A percentile compares a stretch with the other conserved stretches of the same genome.
Conservation (phyloP, 2,329 filamentous ascomycete species). For the Fusarium nematophilum region DNA sequence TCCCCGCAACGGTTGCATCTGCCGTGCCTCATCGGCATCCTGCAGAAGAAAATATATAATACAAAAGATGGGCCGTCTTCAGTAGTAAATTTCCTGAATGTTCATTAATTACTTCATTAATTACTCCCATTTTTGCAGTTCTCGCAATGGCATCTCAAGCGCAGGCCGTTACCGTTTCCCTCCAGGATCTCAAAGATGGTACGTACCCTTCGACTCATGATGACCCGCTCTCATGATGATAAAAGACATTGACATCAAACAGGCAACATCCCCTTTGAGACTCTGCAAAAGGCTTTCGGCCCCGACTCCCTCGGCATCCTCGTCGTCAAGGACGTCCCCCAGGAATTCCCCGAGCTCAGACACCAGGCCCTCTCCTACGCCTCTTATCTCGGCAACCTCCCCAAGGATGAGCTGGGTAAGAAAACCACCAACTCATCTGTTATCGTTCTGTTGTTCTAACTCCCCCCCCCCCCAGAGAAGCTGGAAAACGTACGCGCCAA, state of each 20-base stretch:
- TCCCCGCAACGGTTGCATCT: constrained; percentile 30
- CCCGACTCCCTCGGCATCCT: constrained; percentile 92
- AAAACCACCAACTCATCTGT: too few relatives aligned
- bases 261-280: constrained; percentile 76
- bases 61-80: neutral
- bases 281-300: constrained; percentile 84
- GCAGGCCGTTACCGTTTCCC: constrained; percentile 69
- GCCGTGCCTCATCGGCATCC: neutral
- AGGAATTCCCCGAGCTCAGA: constrained; percentile 77
- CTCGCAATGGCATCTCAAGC: constrained; percentile 59
- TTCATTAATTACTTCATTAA: neutral
- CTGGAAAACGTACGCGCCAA: constrained; percentile 71
- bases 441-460: too few relatives aligned
- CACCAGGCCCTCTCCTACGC: constrained; percentile 83
- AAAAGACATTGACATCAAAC: constrained; percentile 29
- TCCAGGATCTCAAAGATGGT: constrained; percentile 71
- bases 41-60: neutral
- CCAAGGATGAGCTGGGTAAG: constrained; percentile 76
- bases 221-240: constrained; percentile 15
- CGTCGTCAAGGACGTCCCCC: constrained; percentile 86
- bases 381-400: constrained; percentile 87
- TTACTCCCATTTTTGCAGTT: neutral
- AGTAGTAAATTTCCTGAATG: neutral
- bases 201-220: constrained; percentile 42
- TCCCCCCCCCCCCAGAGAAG: constrained; percentile 50